Evolutionary conservation across 2,329 filamentous ascomycete genomes (phyloP).

Genomic region (Paraconiothyrium sp.): DNA sequence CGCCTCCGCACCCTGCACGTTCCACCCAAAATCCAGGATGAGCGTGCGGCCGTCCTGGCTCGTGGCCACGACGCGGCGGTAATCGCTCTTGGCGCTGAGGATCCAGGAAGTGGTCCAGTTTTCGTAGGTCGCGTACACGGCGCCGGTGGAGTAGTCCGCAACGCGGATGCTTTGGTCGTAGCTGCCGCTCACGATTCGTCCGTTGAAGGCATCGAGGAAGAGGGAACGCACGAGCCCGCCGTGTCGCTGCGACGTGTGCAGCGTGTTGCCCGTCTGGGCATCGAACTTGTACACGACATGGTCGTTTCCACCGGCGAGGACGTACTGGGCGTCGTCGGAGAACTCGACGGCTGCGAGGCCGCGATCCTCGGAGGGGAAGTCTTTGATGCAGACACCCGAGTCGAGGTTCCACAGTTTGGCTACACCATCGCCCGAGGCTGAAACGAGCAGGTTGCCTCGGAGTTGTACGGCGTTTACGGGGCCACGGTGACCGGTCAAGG

Average conservation of each 20-base stretch:
- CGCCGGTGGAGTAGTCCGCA: conserved; percentile 84
- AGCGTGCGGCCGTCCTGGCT: conserved; percentile 93
- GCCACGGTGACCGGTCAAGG: conserved; percentile 84
- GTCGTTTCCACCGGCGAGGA: conserved; percentile 94
- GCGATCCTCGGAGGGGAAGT: conserved; percentile 89
- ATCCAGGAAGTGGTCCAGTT: conserved; percentile 98
- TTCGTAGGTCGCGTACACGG: conserved; percentile 84
- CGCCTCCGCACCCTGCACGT: conserved; percentile 63
- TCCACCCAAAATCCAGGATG: conserved; percentile 88
- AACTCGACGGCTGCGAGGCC: conserved; percentile 97
- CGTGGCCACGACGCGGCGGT: conserved; percentile 91
- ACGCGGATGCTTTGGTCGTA: conserved; percentile 98
- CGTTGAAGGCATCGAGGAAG: conserved; percentile 87
- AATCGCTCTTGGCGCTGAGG: conserved; percentile 93
- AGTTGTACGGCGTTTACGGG: conserved; percentile 97
- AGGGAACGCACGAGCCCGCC: conserved; percentile 86
- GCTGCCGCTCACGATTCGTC: conserved; percentile 86
- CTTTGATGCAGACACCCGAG: conserved; percentile 86
- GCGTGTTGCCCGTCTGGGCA: conserved; percentile 84
- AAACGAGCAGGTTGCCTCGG: conserved; percentile 90
- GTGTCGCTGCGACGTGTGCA: conserved; percentile 84
- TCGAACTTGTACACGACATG: conserved; percentile 96
- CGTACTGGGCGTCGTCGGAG: conserved; percentile 90
- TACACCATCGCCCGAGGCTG: conserved; percentile 90
- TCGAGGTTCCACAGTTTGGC: conserved; percentile 97